phyloP scores from a whole-genome alignment of 768 basidiomycete genomes.

The Amylocystis lapponica region DNA sequence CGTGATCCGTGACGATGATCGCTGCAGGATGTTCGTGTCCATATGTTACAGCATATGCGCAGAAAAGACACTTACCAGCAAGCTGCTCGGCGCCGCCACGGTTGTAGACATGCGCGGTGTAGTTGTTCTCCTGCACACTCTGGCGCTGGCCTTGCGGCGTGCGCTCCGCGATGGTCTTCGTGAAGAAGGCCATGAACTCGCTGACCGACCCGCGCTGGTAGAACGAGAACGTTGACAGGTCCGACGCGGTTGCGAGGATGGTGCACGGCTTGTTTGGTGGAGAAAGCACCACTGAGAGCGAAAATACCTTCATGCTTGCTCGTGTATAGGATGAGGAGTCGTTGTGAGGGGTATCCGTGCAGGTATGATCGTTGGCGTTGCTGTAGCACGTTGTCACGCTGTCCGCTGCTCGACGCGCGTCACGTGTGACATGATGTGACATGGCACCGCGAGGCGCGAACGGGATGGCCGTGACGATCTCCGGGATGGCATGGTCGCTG shows the following conservation, averaged over 20 bases:
- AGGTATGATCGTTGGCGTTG: not conserved
- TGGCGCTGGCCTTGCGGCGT: slow-evolving; percentile 86
- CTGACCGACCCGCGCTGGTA: slow-evolving; percentile 83
- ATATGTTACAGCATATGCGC: not conserved
- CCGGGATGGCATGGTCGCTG: not conserved
- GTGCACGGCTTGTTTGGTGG: slow-evolving; percentile 59
- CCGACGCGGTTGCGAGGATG: slow-evolving; percentile 61
- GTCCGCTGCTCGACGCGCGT: not conserved
- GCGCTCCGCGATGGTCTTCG: slow-evolving; percentile 86
- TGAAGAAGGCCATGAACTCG: slow-evolving; percentile 94
- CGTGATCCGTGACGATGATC: slow-evolving; percentile 90
- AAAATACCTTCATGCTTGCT: slow-evolving; percentile 95
- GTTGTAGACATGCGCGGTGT: slow-evolving; percentile 92
- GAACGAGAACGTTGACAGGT: slow-evolving; percentile 90
- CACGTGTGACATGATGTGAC: not conserved
- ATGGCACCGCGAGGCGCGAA: not conserved
- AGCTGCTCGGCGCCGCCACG: slow-evolving; percentile 81
- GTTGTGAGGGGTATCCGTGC: not conserved
- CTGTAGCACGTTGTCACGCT: not conserved
- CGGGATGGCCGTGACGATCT: not conserved
- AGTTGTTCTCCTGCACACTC: slow-evolving; percentile 90
- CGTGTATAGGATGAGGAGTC: slow-evolving; percentile 9
- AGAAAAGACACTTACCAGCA: slow-evolving; percentile 51
- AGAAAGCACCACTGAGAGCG: slow-evolving; percentile 67
- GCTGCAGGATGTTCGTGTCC: slow-evolving; percentile 36